These are phyloP conservation scores for Daldinia concentrica DNA, from an alignment of 495 filamentous ascomycete species.

Conservation along the genomic window DNA sequence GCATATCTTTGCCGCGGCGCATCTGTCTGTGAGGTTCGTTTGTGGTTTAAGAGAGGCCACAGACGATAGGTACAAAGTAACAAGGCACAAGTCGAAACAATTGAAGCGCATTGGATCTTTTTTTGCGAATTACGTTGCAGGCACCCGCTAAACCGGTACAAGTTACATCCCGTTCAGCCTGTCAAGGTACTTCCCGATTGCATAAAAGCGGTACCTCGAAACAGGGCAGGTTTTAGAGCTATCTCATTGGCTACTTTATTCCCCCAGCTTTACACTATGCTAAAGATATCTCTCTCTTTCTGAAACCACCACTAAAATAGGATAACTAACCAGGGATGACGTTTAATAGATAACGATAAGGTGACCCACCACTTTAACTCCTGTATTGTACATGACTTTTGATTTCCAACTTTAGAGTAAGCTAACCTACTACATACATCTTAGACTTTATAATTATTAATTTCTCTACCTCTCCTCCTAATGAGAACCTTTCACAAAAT, in stretches of 20 bases:
- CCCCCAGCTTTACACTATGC: constrained; percentile 25
- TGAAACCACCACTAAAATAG: constrained; percentile 13
- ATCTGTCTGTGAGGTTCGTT: constrained; percentile 22
- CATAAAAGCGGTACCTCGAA: constrained; percentile 18
- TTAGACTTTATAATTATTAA: background rate
- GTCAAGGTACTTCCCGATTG: constrained; percentile 1
- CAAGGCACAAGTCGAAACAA: background rate
- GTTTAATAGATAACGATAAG: constrained; percentile 38
- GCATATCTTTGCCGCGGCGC: constrained; percentile 42
- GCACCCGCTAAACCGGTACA: constrained; percentile 30
- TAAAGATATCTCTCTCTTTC: constrained; percentile 27
- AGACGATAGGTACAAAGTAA: constrained; percentile 11
- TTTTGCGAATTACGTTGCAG: constrained; percentile 41
- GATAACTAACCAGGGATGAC: background rate
- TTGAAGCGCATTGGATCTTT: constrained; percentile 26
- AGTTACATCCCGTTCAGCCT: background rate
- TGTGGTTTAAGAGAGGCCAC: constrained; percentile 11
- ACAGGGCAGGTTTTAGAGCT: constrained; percentile 9
- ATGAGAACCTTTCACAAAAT: constrained; percentile 4
- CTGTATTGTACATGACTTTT: background rate
- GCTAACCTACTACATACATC: background rate
- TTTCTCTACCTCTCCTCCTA: background rate
- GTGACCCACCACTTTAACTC: constrained; percentile 9
- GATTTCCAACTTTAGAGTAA: background rate
- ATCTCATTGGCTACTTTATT: constrained; percentile 27